phyloP scores from a whole-genome alignment of 257 asterid genomes.

The Coffea eugenioides region DNA sequence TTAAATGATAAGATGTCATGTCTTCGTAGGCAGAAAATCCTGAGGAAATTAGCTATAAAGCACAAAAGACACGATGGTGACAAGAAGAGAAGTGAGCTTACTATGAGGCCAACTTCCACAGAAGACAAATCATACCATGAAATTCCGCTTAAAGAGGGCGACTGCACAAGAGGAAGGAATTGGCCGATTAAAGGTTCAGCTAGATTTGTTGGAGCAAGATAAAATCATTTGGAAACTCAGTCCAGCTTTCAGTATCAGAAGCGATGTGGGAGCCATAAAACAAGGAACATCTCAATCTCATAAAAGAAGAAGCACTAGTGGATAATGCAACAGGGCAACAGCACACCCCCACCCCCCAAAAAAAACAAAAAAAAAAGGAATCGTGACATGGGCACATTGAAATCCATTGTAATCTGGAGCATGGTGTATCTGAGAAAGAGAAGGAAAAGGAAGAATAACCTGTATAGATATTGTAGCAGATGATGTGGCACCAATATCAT shows the following conservation, averaged over 20 bases:
- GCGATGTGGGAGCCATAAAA: not conserved
- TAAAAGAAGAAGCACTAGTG: too few species aligned
- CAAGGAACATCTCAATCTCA: not conserved
- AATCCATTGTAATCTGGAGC: not conserved
- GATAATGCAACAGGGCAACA: not conserved
- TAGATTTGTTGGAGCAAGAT: not conserved
- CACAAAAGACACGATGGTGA: not conserved
- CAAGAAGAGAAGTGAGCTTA: conserved; percentile 38
- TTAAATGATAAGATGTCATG: conserved; percentile 14
- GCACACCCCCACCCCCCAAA: not conserved
- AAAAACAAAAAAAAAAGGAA: not conserved
- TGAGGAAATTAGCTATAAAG: conserved; percentile 16
- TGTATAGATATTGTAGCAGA: conserved; percentile 81
- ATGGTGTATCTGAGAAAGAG: not conserved
- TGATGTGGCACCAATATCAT: conserved; percentile 98
- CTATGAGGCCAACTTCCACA: conserved; percentile 80
- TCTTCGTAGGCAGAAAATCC: conserved; percentile 15
- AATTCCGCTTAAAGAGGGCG: conserved; percentile 66
- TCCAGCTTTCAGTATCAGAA: not conserved
- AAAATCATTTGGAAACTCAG: not conserved
- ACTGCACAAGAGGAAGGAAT: conserved; percentile 53
- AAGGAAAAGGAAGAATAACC: conserved; percentile 38
- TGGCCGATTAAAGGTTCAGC: conserved; percentile 5
- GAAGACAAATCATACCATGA: conserved; percentile 87
- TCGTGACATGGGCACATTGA: not conserved